Percentiles rank a stretch among this genome's conserved stretches.
Evolutionary conservation across 805 yeast species (phyloP).

Genomic region (Saccharomycopsis fibuligera): DNA sequence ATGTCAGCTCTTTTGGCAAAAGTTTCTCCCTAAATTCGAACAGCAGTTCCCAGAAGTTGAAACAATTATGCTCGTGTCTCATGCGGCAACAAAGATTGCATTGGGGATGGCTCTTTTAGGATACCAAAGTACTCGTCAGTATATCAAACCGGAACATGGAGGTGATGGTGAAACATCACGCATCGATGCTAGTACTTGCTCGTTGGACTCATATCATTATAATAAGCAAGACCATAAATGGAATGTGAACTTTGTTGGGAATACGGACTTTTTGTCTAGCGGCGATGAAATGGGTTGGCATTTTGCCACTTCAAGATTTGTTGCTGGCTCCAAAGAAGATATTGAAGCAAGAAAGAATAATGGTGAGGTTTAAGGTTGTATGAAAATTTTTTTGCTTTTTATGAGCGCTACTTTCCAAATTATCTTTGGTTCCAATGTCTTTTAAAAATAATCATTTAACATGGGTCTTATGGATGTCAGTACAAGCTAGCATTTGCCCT

Average conservation of each 20-base stretch:
- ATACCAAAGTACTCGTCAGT: constrained; percentile 42
- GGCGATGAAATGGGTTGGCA: constrained; percentile 97
- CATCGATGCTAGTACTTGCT: constrained; percentile 77
- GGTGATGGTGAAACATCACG: constrained; percentile 34
- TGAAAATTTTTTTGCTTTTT: no score
- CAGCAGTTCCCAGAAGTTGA: constrained; percentile 51
- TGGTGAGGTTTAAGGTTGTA: neutral
- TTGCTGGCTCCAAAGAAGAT: constrained; percentile 89
- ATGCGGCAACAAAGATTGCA: constrained; percentile 91
- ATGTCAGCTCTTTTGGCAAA: constrained; percentile 45
- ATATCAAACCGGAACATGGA: constrained; percentile 32
- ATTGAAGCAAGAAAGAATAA: constrained; percentile 44
- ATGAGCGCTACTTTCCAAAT: no score
- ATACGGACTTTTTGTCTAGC: constrained; percentile 55
- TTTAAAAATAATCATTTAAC: no score
- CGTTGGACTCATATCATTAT: constrained; percentile 59
- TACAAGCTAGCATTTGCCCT: no score
- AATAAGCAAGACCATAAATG: constrained; percentile 37
- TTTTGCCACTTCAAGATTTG: constrained; percentile 53
- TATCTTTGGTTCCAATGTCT: no score
- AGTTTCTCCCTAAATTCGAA: constrained; percentile 55
- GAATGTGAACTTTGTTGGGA: constrained; percentile 66
- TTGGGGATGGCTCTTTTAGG: constrained; percentile 74
- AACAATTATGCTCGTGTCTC: constrained; percentile 67
- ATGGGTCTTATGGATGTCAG: no score